These are phyloP conservation scores for Mortierella sp. DNA, from an alignment of 371 early-diverging fungal species.

Conservation along the genomic window DNA sequence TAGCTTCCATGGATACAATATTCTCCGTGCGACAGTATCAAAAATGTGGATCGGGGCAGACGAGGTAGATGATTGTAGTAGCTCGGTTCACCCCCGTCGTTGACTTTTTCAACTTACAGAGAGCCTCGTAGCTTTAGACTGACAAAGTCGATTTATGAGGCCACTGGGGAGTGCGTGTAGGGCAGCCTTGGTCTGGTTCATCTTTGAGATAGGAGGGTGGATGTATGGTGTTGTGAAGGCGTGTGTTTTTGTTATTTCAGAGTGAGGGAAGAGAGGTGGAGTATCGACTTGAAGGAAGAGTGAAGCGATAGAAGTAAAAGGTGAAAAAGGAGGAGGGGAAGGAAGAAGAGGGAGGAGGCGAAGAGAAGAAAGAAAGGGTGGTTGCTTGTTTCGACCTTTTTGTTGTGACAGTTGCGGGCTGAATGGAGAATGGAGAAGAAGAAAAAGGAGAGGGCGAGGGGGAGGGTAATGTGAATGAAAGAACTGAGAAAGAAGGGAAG, in stretches of 20 bases:
- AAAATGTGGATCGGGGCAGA: neutral
- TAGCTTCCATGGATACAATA: neutral
- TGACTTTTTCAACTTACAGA: slow-evolving; percentile 30
- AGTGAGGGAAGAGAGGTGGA: neutral
- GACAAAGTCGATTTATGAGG: slow-evolving; percentile 53
- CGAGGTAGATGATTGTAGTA: neutral
- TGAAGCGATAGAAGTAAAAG: neutral
- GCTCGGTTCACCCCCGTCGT: neutral
- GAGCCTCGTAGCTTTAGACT: slow-evolving; percentile 48
- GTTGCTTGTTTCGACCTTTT: neutral
- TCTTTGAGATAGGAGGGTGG: neutral
- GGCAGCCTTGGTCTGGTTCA: slow-evolving; percentile 51
- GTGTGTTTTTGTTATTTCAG: neutral
- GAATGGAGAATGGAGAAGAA: neutral
- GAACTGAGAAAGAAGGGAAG: neutral
- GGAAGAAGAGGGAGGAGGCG: too few species aligned
- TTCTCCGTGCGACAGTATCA: neutral
- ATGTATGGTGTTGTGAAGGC: neutral
- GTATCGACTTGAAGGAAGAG: neutral
- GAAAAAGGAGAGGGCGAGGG: slow-evolving; percentile 1
- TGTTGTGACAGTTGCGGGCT: neutral
- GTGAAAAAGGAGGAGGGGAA: neutral
- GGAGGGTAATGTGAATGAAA: neutral
- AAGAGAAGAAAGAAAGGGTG: neutral
- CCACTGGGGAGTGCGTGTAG: slow-evolving; percentile 53